Conservation (phyloP, 129 eudicot species). For the Smallanthus sonchifolius region DNA sequence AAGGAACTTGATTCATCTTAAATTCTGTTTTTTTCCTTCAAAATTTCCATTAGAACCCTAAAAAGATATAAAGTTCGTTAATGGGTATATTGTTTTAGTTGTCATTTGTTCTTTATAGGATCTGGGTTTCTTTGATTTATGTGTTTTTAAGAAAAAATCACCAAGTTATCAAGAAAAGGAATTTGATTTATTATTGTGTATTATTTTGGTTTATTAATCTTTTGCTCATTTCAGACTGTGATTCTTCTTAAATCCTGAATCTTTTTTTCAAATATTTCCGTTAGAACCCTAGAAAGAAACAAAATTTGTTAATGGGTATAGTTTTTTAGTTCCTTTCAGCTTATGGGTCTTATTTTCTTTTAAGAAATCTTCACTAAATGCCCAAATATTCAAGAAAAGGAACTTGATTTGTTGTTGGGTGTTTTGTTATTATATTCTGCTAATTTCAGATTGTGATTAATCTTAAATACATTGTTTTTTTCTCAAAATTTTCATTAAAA, state of each 20-base stretch:
- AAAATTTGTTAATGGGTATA: not conserved
- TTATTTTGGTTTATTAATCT: no score
- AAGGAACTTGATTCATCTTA: not conserved
- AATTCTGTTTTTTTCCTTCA: not conserved
- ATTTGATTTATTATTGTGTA: not conserved
- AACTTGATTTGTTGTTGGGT: not conserved
- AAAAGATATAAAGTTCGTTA: not conserved
- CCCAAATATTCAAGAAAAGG: slow-evolving; percentile 11
- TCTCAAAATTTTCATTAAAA: not conserved
- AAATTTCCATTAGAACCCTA: not conserved
- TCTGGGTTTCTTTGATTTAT: slow-evolving; percentile 4
- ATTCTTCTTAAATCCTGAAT: not conserved
- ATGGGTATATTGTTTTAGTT: not conserved
- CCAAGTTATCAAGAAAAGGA: not conserved
- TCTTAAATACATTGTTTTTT: not conserved
- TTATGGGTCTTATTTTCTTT: not conserved
- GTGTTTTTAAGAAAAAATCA: not conserved
- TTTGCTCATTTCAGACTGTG: no score
- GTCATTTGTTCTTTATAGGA: not conserved
- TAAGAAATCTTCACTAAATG: not conserved
- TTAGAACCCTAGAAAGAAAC: slow-evolving; percentile 4
- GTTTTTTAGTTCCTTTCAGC: not conserved
- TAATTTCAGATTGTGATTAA: slow-evolving; percentile 4
- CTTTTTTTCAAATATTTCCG: not conserved
- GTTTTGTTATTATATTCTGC: not conserved